Conservation (phyloP, 2,329 filamentous ascomycete genomes). For the Venturia asperata region DNA sequence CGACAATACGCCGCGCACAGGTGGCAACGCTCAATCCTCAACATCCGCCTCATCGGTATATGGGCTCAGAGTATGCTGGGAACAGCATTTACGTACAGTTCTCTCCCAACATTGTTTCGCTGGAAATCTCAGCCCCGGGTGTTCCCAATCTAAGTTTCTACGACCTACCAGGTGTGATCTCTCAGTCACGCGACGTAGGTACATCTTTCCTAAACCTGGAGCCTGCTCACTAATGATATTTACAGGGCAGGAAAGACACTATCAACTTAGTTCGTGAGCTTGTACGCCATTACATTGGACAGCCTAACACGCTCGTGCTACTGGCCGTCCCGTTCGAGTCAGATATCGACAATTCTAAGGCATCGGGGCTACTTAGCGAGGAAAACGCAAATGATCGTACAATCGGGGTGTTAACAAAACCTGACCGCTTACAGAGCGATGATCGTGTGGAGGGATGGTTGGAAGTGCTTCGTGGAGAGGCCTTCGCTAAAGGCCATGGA, state of each 20-base stretch:
- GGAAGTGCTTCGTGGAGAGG: constrained; percentile 54
- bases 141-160: constrained; percentile 74
- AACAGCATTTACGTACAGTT: constrained; percentile 53
- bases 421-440: constrained; percentile 58
- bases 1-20: constrained; percentile 66
- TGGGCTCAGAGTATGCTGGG: not conserved
- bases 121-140: constrained; percentile 65
- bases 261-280: constrained; percentile 66
- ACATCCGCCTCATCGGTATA: not conserved
- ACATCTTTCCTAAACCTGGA: not conserved
- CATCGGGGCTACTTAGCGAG: constrained; percentile 52
- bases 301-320: constrained; percentile 66
- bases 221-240: not conserved
- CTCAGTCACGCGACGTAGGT: constrained; percentile 50
- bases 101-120: constrained; percentile 70
- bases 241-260: constrained; percentile 54
- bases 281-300: constrained; percentile 60
- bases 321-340: constrained; percentile 71
- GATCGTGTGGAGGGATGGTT: constrained; percentile 53
- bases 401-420: constrained; percentile 76
- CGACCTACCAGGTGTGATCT: constrained; percentile 77
- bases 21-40: constrained; percentile 65
- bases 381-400: constrained; percentile 35
- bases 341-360: constrained; percentile 68
- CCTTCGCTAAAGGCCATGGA: constrained; percentile 60